Base-by-base conservation (phyloP, 108 stramenopile species). In the Cyclotella cryptica region DNA sequence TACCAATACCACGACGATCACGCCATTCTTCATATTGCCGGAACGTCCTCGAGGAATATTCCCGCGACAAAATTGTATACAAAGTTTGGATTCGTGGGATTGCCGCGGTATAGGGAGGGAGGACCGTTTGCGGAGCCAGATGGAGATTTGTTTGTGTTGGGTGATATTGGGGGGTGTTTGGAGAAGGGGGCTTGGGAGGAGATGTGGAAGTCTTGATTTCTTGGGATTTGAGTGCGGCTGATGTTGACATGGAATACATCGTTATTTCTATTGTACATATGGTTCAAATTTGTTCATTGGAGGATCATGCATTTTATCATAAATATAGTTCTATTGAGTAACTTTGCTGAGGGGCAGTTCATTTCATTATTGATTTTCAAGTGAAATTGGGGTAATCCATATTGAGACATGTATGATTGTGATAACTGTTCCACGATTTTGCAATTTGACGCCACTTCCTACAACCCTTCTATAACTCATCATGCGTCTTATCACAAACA, bases 401-500 rank as follows among this genome's bases (percentile, higher is more conserved):
- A n/a, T n/a, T n/a, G n/a, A n/a, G n/a, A n/a, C n/a, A n/a, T n/a
- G n/a, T n/a, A n/a, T n/a, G n/a, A n/a, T n/a, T n/a, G n/a, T n/a
- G n/a, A n/a, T n/a, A n/a, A n/a, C n/a, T n/a, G n/a, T n/a, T n/a
- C n/a, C n/a, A n/a, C n/a, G n/a, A n/a, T n/a, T n/a, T n/a, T n/a
- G n/a, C n/a, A 35, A 35, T 35, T 35, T 35, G 35, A 35, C 35
- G 35, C 6, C 35, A 5, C 35, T 35, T 2, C 35, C 35, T 35
- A 2, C 4, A 35, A 2, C 35, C 35, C 22, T 26, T 46, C 65
- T 78, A 89, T 63, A 89, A 73, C 71, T 88, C 90, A 71, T 81
- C 80, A 77, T 89, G 80, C 45, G 54, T 81, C 63, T 80, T 84
- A 61, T 89, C 87, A 67, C 90, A 91, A 53, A 95, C 85, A 65